Conservation (phyloP, 495 filamentous ascomycete genomes). For the Aspergillus wentii region DNA sequence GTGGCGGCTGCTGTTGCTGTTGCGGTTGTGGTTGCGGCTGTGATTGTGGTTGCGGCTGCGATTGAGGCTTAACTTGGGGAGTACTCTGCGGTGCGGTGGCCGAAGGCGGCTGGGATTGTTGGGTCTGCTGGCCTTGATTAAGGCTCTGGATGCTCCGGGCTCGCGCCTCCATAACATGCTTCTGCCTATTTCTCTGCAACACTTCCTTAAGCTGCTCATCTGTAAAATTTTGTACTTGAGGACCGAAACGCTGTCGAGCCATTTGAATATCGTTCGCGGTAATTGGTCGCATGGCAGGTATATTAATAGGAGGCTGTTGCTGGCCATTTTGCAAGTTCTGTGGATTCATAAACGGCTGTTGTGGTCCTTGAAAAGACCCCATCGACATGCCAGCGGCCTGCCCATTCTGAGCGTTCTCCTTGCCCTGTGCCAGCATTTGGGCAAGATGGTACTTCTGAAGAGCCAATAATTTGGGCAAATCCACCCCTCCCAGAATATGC, state of each 20-base stretch:
- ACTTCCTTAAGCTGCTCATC: conserved; percentile 53
- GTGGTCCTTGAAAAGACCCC: conserved; percentile 19
- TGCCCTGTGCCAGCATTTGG: conserved; percentile 26
- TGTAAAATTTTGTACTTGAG: conserved; percentile 29
- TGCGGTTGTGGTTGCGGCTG: conserved; percentile 15
- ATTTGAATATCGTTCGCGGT: conserved; percentile 42
- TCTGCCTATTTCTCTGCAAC: conserved; percentile 31
- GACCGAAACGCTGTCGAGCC: conserved; percentile 35
- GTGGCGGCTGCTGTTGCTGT: conserved; percentile 13
- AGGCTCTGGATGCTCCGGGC: conserved; percentile 16
- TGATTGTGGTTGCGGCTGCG: conserved; percentile 13
- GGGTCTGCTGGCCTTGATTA: conserved; percentile 24
- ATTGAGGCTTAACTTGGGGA: conserved; percentile 21
- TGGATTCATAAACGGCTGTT: conserved; percentile 29
- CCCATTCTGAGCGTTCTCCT: conserved; percentile 14
- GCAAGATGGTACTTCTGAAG: conserved; percentile 54
- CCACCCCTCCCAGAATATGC: conserved; percentile 32
- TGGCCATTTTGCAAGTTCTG: conserved; percentile 29
- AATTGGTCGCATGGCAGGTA: conserved; percentile 32
- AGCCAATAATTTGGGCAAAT: conserved; percentile 40
- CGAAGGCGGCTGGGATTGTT: conserved; percentile 32
- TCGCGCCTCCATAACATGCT: conserved; percentile 26
- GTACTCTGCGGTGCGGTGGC: conserved; percentile 17
- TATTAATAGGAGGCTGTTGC: conserved; percentile 17
- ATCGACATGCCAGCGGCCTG: conserved; percentile 21